Evolutionary conservation across 495 filamentous ascomycete species (phyloP).

Genomic region (Sporormia fimetaria): DNA sequence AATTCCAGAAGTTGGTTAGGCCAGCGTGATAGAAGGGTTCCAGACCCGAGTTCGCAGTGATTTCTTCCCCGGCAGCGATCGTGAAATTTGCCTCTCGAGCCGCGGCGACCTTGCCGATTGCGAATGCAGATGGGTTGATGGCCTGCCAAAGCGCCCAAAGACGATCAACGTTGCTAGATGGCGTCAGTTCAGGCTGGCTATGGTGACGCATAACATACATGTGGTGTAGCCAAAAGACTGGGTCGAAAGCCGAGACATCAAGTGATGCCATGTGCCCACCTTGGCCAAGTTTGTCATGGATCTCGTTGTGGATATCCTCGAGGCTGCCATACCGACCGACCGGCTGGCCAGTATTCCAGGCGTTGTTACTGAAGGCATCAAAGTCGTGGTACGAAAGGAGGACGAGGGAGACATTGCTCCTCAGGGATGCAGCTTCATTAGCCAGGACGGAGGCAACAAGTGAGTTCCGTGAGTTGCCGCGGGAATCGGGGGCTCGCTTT

Average conservation of each 20-base stretch:
- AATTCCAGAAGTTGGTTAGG: slow-evolving; percentile 14
- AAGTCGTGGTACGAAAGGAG: slow-evolving; percentile 12
- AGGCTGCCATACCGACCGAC: slow-evolving; percentile 10
- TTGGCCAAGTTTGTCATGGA: slow-evolving; percentile 15
- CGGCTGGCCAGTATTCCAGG: slow-evolving; percentile 1
- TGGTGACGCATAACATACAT: background rate
- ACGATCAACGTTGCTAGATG: slow-evolving; percentile 18
- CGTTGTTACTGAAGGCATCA: slow-evolving; percentile 13
- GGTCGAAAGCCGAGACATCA: slow-evolving; percentile 17
- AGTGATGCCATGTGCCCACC: slow-evolving; percentile 14
- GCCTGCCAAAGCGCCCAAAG: slow-evolving; percentile 16
- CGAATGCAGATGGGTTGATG: slow-evolving; percentile 12
- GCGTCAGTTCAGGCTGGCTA: background rate
- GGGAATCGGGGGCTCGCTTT: slow-evolving; percentile 4
- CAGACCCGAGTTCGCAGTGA: slow-evolving; percentile 3
- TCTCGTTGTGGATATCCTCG: slow-evolving; percentile 13
- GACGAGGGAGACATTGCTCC: slow-evolving; percentile 15
- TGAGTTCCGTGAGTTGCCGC: slow-evolving; percentile 10
- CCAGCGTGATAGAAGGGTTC: slow-evolving; percentile 9
- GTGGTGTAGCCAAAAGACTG: slow-evolving; percentile 22
- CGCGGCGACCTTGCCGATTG: slow-evolving; percentile 2
- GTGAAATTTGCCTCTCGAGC: slow-evolving; percentile 8
- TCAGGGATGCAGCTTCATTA: slow-evolving; percentile 8
- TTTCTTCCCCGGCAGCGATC: background rate
- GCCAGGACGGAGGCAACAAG: slow-evolving; percentile 7